phyloP scores from a whole-genome alignment of 83 land plant genomes.

The Picea mariana region DNA sequence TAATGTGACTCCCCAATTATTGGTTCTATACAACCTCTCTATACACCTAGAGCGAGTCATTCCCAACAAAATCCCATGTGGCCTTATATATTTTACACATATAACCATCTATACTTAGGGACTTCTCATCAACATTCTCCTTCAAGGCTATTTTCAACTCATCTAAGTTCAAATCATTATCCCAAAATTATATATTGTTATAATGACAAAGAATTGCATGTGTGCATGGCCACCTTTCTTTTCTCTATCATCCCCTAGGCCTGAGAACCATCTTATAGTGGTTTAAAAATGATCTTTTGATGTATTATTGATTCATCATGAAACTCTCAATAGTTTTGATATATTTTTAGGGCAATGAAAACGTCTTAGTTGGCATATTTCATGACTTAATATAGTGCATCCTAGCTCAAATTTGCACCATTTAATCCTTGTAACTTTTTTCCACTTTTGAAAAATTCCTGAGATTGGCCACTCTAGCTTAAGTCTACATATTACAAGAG shows the following conservation, averaged over 20 bases:
- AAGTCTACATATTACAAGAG: background rate
- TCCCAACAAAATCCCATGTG: no score
- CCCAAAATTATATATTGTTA: background rate
- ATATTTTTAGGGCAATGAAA: no score
- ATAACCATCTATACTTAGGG: no score
- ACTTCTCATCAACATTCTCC: background rate
- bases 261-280: background rate
- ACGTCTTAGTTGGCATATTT: no score
- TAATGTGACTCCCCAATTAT: background rate
- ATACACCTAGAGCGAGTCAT: background rate
- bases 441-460: background rate
- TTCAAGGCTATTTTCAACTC: background rate
- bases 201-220: background rate
- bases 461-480: background rate
- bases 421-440: no score
- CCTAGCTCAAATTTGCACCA: no score
- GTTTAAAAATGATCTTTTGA: no score
- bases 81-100: no score
- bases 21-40: background rate
- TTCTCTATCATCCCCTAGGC: background rate
- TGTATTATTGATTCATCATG: no score
- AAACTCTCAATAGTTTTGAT: no score
- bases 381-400: no score
- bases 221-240: background rate
- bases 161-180: background rate